A percentile compares a stretch with the other conserved stretches of the same genome.
phyloP scores from a whole-genome alignment of 441 rosid genomes.

The Pelargonium australe region DNA sequence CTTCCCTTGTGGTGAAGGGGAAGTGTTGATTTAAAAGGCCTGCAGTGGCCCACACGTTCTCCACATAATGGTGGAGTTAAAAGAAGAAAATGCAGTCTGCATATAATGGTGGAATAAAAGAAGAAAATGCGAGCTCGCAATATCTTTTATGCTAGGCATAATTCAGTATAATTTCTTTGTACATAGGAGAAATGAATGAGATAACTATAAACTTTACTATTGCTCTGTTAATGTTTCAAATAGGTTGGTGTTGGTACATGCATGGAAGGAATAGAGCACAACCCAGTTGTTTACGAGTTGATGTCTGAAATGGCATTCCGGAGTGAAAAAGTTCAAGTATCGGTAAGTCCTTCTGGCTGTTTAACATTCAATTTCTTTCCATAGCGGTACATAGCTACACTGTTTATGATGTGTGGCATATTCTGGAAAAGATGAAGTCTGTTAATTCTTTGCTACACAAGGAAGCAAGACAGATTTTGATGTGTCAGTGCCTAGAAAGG shows the following conservation, averaged over 20 bases:
- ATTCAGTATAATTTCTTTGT: background rate
- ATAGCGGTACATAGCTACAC: background rate
- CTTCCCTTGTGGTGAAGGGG: too few species aligned
- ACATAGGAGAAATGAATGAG: background rate
- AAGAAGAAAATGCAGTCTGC: too few species aligned
- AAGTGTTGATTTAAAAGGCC: too few species aligned
- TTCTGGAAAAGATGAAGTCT: too few species aligned
- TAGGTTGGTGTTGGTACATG: constrained; percentile 98
- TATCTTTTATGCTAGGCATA: background rate
- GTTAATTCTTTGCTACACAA: too few species aligned
- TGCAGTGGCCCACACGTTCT: too few species aligned
- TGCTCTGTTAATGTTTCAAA: constrained; percentile 18
- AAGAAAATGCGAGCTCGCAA: background rate
- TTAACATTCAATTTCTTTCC: constrained; percentile 10
- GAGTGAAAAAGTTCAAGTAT: constrained; percentile 55
- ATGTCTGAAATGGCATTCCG: constrained; percentile 96
- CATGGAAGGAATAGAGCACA: constrained; percentile 98
- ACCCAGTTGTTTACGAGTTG: constrained; percentile 87
- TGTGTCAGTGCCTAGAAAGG: background rate
- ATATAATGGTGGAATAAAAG: too few species aligned
- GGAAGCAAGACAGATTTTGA: background rate
- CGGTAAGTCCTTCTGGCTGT: constrained; percentile 38
- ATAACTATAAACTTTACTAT: constrained; percentile 6
- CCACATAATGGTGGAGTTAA: too few species aligned
- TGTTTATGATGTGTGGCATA: background rate